Percentiles rank a stretch among this genome's conserved stretches.
phyloP scores from a whole-genome alignment of 306 rosid species.

The Arachis stenosperma region DNA sequence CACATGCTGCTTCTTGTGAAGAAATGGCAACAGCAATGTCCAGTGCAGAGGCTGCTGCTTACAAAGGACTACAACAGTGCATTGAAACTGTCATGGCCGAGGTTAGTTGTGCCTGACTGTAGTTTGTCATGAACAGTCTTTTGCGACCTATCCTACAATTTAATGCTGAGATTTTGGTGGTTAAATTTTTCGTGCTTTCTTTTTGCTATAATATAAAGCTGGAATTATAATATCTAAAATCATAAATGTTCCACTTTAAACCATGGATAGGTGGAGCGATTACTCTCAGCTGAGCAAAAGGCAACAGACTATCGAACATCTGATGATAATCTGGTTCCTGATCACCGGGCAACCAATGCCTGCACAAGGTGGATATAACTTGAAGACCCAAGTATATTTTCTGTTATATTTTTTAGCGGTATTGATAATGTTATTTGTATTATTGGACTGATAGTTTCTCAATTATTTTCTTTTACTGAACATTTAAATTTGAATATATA shows the following conservation, averaged over 20 bases:
- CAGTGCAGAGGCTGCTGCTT: conserved; percentile 99
- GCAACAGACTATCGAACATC: conserved; percentile 86
- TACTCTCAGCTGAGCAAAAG: conserved; percentile 97
- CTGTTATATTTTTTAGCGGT: conserved; percentile 1
- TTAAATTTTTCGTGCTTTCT: conserved; percentile 6
- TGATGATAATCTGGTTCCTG: conserved; percentile 94
- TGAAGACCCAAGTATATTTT: conserved; percentile 23
- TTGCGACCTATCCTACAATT: conserved; percentile 24
- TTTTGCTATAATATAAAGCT: conserved; percentile 20
- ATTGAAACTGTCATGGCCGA: conserved; percentile 99
- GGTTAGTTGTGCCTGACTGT: conserved; percentile 56
- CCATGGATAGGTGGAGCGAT: conserved; percentile 79
- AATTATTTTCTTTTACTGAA: conserved; percentile 26
- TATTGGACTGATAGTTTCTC: conserved; percentile 16
- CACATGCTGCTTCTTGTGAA: conserved; percentile 98
- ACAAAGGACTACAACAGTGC: conserved; percentile 75
- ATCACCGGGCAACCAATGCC: conserved; percentile 95
- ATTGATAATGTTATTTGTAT: conserved; percentile 15
- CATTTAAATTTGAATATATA: conserved; percentile 20
- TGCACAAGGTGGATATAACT: conserved; percentile 74
- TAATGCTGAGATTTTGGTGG: no score
- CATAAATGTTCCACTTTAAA: conserved; percentile 32
- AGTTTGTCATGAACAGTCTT: conserved; percentile 21
- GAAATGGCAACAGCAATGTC: conserved; percentile 99
- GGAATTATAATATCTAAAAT: conserved; percentile 19